phyloP scores from a whole-genome alignment of 2,329 filamentous ascomycete genomes.

The Neofusicoccum ribis region DNA sequence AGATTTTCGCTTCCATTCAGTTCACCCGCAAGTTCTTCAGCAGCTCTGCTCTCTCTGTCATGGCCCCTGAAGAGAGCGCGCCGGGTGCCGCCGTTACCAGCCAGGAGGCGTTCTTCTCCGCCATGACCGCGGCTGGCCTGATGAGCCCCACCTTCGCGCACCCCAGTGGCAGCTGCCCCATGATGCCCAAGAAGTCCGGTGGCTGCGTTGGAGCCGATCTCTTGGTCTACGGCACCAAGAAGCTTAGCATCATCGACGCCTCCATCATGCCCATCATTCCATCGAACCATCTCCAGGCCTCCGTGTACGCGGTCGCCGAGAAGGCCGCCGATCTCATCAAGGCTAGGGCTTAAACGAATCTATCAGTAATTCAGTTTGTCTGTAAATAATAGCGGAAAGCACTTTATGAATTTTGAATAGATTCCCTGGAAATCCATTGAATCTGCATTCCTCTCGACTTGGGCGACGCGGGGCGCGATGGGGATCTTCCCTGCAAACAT shows the following conservation, averaged over 20 bases:
- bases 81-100: slow-evolving; percentile 22
- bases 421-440: too few relatives aligned
- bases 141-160: slow-evolving; percentile 29
- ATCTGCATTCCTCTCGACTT: too few relatives aligned
- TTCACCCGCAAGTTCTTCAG: slow-evolving; percentile 34
- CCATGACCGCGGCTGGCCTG: slow-evolving; percentile 23
- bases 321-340: slow-evolving; percentile 35
- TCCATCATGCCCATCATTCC: slow-evolving; percentile 20
- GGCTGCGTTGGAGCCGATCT: slow-evolving; percentile 33
- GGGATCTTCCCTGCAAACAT: too few relatives aligned
- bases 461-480: too few relatives aligned
- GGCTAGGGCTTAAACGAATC: not conserved
- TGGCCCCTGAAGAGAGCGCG: slow-evolving; percentile 23
- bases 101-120: slow-evolving; percentile 17
- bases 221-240: slow-evolving; percentile 29
- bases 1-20: slow-evolving; percentile 36
- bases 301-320: slow-evolving; percentile 17
- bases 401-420: too few relatives aligned
- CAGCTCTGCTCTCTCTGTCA: slow-evolving; percentile 27
- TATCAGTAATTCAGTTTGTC: too few relatives aligned
- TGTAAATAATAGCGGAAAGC: too few relatives aligned
- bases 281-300: slow-evolving; percentile 2
- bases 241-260: slow-evolving; percentile 22
- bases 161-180: slow-evolving; percentile 1
- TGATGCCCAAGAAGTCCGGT: slow-evolving; percentile 22